Base-by-base conservation (phyloP, 805 yeast genomes). In the Candida ascalaphidarum region DNA sequence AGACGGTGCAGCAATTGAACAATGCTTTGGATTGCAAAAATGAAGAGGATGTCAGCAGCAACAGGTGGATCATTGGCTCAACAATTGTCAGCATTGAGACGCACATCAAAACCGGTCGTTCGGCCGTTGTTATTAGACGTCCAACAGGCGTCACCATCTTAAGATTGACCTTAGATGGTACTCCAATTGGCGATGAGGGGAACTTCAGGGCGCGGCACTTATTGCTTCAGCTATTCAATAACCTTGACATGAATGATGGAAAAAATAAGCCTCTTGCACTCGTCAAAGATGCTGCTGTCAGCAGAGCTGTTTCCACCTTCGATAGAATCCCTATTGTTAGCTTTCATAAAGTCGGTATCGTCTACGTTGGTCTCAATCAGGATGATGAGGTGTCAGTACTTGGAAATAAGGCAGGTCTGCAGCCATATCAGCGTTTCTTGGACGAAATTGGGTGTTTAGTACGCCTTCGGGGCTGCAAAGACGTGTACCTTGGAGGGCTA, bases 321-420 rank as follows among this genome's bases (percentile, higher is more conserved):
- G 95, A 84, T 42, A 55, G 86, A 11, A 74, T 81, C 1, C 94
- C 95, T 0, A 75, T 78, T 5, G 80, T 81, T 4, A 81, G 78
- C 25, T 78, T 77, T 40, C 84, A 78, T 49, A 85, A 84, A 46
- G 69, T 81, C 22, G 95, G 95, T 1, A 58, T 85, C 13, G 43
- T 85, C 13, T 85, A 84, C 46, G 72, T 84, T 39, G 89, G 75
- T 0, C 76, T 73, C 1, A 71, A 71, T 7, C 95, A 85, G 47
- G 46, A 47, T 2, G 55, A 58, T 0, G 95, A 85, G 46, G 44
- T 44, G 0, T 83, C 80, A 28, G 77, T 85, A 15, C 54, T 85
- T 26, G 52, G 68, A 9, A 85, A 85, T 40, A 50, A 60, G 22
- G 56, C 60, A 14, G 95, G 95, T 0, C 81, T 94, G 0, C 37